Conservation (phyloP, 192 early-diverging fungal genomes). For the Backusella morwellensis region DNA sequence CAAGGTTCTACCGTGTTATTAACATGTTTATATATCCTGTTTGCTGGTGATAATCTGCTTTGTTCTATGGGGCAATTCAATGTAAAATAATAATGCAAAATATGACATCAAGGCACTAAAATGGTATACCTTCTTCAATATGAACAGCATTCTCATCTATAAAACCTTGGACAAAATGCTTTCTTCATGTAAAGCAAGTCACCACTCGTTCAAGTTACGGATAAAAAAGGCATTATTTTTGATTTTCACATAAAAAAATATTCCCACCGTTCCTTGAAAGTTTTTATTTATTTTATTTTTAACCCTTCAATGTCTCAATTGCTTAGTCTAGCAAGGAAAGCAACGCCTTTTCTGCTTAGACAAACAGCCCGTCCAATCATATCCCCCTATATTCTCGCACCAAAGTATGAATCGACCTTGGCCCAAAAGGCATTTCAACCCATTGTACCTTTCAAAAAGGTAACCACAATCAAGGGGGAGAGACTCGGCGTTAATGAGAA, state of each 20-base stretch:
- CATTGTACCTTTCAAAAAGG: slow-evolving; percentile 1
- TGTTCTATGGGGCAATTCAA: too few species aligned
- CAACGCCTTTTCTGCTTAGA: not conserved
- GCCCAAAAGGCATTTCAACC: not conserved
- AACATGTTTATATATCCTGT: too few species aligned
- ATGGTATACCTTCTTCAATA: too few species aligned
- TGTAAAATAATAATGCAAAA: too few species aligned
- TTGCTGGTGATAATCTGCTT: too few species aligned
- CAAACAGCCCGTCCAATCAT: not conserved
- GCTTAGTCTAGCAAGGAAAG: not conserved
- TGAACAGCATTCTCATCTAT: too few species aligned
- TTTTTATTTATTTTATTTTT: not conserved
- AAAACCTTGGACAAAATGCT: too few species aligned
- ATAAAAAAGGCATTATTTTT: too few species aligned
- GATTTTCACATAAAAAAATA: not conserved
- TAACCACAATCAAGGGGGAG: not conserved
- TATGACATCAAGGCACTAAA: too few species aligned
- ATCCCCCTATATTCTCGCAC: not conserved
- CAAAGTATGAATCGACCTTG: not conserved
- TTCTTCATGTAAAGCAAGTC: too few species aligned
- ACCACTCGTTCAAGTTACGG: too few species aligned
- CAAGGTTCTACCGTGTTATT: too few species aligned
- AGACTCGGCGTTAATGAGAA: not conserved
- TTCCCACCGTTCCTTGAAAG: not conserved
- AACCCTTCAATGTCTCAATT: not conserved